Evolutionary conservation across 805 yeast species (phyloP), one percentile per base, ranked within the genome.

Genomic region (Metschnikowia henanensis): DNA sequence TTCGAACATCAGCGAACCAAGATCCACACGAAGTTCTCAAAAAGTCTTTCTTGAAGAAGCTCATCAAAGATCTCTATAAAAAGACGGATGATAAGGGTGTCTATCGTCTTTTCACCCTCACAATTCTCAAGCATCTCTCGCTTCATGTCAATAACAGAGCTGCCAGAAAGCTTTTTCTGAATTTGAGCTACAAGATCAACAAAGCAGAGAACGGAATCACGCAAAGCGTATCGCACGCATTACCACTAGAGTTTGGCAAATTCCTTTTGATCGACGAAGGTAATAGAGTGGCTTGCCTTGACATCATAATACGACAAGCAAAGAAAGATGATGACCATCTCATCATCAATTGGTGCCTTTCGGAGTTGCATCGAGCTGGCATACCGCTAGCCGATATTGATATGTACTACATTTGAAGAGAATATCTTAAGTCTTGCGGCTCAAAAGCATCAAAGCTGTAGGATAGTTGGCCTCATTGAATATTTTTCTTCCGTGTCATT

Each of bases 311-410:
- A 12, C 32, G 39, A 7, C 53, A 52, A 19, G 66, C 73, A 2
- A 29, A 59, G 2, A 29, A 32, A 31, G 60, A 60, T 10, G 45
- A 57, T 13, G 68, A 69, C 37, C 6, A 15, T 4, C 46, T 42
- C 3, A 45, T 58, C 7, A 29, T 65, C 4, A 20, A 41, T 19
- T 70, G 74, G 74, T 53, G 57, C 30, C 55, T 62, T 4, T 50
- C 55, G 6, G 72, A 66, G 46, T 52, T 68, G 44, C 56, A 66
- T 38, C 37, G 43, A 9, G 41, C 56, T 25, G 74, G 74, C 2
- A 19, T 51, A 8, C 45, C 47, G 3, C 43, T 41, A 3, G 37
- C 30, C 10, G 55, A 51, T 29, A 51, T 48, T 25, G 34, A 30
- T 7, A 30, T 19, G 6, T 12, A 35, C 35, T 42, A 25, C 30